Conservation (phyloP, 306 rosid species). For the Trifolium subterraneum region DNA sequence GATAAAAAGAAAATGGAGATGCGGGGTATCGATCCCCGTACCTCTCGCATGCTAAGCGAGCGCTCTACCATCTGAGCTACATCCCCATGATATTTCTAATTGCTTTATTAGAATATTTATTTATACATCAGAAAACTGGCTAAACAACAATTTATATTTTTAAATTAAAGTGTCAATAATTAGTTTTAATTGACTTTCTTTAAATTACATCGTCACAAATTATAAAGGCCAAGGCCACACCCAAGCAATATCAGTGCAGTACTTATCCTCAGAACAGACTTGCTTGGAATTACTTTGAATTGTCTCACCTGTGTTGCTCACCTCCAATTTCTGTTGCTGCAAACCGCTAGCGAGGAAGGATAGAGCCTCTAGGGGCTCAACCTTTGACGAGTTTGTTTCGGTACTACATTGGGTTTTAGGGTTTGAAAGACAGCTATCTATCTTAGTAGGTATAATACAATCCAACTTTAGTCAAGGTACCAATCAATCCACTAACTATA, state of each 20-base stretch:
- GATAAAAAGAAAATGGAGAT: conserved; percentile 51
- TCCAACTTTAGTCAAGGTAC: not conserved
- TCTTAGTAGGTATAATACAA: not conserved
- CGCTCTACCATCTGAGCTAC: conserved; percentile 99
- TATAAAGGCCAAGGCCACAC: not conserved
- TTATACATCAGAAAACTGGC: too few relatives aligned
- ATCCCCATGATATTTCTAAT: conserved; percentile 49
- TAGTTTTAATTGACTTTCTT: too few relatives aligned
- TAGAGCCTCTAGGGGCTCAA: too few relatives aligned
- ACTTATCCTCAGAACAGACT: not conserved
- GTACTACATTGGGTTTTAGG: not conserved
- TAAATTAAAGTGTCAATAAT: too few relatives aligned
- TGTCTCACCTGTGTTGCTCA: not conserved
- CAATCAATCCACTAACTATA: not conserved
- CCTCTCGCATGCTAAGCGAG: conserved; percentile 99
- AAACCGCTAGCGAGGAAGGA: not conserved
- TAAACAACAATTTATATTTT: too few relatives aligned
- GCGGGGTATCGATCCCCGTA: conserved; percentile 95
- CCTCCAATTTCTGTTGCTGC: not conserved
- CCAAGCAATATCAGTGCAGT: not conserved
- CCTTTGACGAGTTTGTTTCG: not conserved
- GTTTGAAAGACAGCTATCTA: not conserved
- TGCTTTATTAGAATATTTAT: too few relatives aligned
- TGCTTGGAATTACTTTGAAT: not conserved
- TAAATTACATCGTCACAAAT: too few relatives aligned